Evolutionary conservation across 1,139 yeast species (phyloP), one percentile per base, ranked within the genome.

Genomic region (Pichia sp.): DNA sequence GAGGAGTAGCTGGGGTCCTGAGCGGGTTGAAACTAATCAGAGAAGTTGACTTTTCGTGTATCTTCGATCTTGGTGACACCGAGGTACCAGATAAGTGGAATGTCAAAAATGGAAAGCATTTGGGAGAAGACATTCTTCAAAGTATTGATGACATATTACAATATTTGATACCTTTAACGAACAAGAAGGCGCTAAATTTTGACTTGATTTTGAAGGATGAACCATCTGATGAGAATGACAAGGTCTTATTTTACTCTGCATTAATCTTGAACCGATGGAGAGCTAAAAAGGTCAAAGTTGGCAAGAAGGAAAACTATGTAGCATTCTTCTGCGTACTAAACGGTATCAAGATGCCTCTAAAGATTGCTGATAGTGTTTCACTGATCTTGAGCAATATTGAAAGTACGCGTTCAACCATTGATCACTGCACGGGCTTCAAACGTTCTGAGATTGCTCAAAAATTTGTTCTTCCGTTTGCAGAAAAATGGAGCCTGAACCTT

Each of bases 281-380:
- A 3, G 69, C 67, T 6, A 48, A 69, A n/a, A 62, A 60, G 9
- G 71, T 78, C 1, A 62, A 63, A 16, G 43, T 44, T 23, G 68
- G 71, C 16, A 77, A 74, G 50, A 59, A 54, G 22, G 57, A 53
- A 3, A 48, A 47, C 36, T 58, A 62, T 44, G 78, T 79, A 0
- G 37, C 60, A 18, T 50, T 48, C 25, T 52, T 48, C 46, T 57
- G 58, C 28, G 53, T 87, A 39, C 76, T 82, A 58, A 90, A 87
- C 53, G 93, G 95, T 0, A 68, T 91, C 41, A 84, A 85, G 61
- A 74, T 83, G 53, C 82, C 90, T 16, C 78, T 79, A 49, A 67
- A 69, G 44, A 85, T 83, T 41, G 80, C 81, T 13, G 81, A 76
- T 3, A 68, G 74, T 12, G 78, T 82, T 1, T 66, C 80, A 1